Conservation (phyloP, 257 asterid genomes). For the Jaltomata sinuosa region DNA sequence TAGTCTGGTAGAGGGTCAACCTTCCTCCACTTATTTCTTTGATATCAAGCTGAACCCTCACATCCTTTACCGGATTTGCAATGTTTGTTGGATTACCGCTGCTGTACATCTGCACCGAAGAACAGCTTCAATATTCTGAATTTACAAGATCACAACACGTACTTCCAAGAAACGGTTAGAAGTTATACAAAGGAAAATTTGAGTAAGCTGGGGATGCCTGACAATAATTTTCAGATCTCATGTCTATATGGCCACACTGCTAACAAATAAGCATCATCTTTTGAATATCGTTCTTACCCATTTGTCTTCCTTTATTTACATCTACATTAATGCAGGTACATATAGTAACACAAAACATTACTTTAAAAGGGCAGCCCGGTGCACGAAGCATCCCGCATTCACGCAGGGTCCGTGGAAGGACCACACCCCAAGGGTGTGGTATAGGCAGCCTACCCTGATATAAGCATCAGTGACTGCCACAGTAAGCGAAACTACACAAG, state of each 20-base stretch:
- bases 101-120: conserved; percentile 78
- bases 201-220: not conserved
- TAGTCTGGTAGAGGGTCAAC: conserved; percentile 73
- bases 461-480: not conserved
- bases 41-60: conserved; percentile 80
- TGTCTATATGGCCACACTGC: not conserved
- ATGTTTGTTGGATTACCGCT: conserved; percentile 98
- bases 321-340: not conserved
- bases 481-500: not conserved
- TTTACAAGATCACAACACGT: not conserved
- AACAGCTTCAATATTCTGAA: not conserved
- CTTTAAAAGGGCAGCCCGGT: not conserved
- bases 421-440: not conserved
- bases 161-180: not conserved
- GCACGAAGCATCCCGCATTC: not conserved
- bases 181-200: not conserved
- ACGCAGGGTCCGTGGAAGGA: not conserved
- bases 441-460: not conserved
- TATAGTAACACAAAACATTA: not conserved
- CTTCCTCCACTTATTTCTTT: conserved; percentile 64
- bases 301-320: not conserved
- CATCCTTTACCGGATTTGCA: conserved; percentile 93
- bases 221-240: not conserved
- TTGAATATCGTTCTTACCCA: not conserved
- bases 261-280: not conserved